Base-by-base conservation (phyloP, 192 early-diverging fungal genomes). In the Pilobolus umbonatus region DNA sequence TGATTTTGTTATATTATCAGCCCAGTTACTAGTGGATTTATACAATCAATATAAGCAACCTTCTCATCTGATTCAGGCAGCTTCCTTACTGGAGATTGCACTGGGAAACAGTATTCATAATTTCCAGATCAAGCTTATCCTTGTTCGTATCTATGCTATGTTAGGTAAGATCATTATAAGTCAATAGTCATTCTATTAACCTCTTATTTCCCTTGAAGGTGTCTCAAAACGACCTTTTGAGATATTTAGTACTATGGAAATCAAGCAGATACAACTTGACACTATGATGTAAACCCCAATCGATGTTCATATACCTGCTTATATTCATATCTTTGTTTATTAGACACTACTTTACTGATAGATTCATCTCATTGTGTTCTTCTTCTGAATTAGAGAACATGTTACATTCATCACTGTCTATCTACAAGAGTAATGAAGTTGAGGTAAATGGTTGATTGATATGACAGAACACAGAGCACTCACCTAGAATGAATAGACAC, bases 181-280 rank as follows among this genome's bases (percentile, higher is more conserved):
- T 53, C 12, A 11, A 12, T 24, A 24, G 22, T 39, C 28, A 44
- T 14, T 9, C 53, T 14, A 19, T 3, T 43, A 38, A 35, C 36
- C 0, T 1, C 26, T 29, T 29, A 15, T 26, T 10, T 46, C n/a
- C n/a, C n/a, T n/a, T n/a, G n/a, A n/a, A 82, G 86, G 85, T 12
- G 82, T 76, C 28, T 83, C 73, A 62, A 65, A 73, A 25, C 84
- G 84, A 15, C 73, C 88, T 5, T 66, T 75, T 26, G 72, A 73
- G 12, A 75, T 91, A 49, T 85, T 78, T 72, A 75, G 76, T 48
- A 77, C 83, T 0, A 79, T 98, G 77, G 85, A 87, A 51, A 85
- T 95, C 67, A 98, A 98, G 66, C 83, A 94, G 65, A 79, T 96
- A n/a, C 91, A 95, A 73, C 75, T 82, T 54, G 95, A 98, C 64